These are phyloP conservation scores for Cicer chorassanicum DNA, from an alignment of 306 rosid genomes.

Conservation along the genomic window DNA sequence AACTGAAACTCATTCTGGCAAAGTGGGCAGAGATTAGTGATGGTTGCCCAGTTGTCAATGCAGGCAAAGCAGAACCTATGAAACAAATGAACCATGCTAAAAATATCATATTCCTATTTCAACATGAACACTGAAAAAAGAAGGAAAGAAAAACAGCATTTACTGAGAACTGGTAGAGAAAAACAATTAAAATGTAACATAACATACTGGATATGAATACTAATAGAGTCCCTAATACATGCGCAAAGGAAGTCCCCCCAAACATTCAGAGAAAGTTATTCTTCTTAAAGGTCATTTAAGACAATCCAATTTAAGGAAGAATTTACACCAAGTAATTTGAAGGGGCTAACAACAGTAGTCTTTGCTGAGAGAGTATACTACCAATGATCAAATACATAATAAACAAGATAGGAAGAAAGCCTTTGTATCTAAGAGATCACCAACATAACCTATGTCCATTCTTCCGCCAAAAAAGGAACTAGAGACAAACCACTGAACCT, in stretches of 20 bases:
- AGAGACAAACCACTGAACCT: not conserved
- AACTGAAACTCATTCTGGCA: constrained; percentile 98
- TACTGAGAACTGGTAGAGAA: constrained; percentile 19
- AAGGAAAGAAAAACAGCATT: not conserved
- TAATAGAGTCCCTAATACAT: constrained; percentile 2
- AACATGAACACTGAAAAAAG: constrained; percentile 24
- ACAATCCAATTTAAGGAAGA: constrained; percentile 4
- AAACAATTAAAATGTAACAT: not conserved
- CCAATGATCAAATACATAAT: not conserved
- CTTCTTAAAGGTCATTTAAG: not conserved
- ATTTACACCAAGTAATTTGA: not conserved
- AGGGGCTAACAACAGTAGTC: constrained; percentile 5
- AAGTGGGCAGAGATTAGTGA: constrained; percentile 96
- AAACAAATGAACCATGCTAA: constrained; percentile 40
- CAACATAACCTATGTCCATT: no score
- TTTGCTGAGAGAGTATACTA: constrained; percentile 11
- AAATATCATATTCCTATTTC: constrained; percentile 37
- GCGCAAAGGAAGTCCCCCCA: not conserved
- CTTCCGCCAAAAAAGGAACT: not conserved
- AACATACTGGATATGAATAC: not conserved
- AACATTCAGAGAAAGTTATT: not conserved
- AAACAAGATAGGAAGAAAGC: not conserved
- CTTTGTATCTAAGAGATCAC: not conserved
- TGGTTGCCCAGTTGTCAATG: constrained; percentile 98
- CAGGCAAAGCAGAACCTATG: constrained; percentile 94